Conservation (phyloP, 768 basidiomycete species). For the Trametes gibbosa region DNA sequence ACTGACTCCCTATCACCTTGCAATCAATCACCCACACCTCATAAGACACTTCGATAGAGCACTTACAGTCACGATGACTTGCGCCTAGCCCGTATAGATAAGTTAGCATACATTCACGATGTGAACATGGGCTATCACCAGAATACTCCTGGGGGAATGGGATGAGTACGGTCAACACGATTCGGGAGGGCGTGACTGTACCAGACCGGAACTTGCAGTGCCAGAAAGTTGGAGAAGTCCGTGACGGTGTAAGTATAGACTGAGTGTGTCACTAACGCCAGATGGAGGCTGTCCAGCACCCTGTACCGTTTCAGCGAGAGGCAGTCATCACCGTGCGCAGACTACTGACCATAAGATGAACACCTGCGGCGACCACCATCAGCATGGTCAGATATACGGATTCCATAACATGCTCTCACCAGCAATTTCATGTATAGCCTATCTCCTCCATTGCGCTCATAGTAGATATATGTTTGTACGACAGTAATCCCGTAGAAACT, state of each 20-base stretch:
- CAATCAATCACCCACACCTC: not conserved
- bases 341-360: slow-evolving; percentile 14
- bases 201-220: slow-evolving; percentile 20
- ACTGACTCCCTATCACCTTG: slow-evolving; percentile 23
- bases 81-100: not conserved
- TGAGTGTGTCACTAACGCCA: slow-evolving; percentile 16
- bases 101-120: not conserved
- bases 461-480: slow-evolving; percentile 22
- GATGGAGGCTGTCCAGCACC: slow-evolving; percentile 20
- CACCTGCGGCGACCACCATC: slow-evolving; percentile 5
- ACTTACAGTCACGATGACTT: slow-evolving; percentile 17
- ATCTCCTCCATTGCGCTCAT: slow-evolving; percentile 8
- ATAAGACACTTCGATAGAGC: not conserved
- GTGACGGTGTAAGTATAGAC: slow-evolving; percentile 27
- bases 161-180: not conserved
- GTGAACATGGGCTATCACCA: slow-evolving; percentile 1
- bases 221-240: slow-evolving; percentile 23
- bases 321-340: not conserved
- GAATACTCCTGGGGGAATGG: slow-evolving; percentile 20
- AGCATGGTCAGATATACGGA: not conserved
- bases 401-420: not conserved
- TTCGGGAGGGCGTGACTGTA: not conserved
- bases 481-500: slow-evolving; percentile 25
- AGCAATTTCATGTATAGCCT: slow-evolving; percentile 4
- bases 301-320: not conserved